Base-by-base conservation (phyloP, 2,329 filamentous ascomycete species). In the Fusarium sp. region DNA sequence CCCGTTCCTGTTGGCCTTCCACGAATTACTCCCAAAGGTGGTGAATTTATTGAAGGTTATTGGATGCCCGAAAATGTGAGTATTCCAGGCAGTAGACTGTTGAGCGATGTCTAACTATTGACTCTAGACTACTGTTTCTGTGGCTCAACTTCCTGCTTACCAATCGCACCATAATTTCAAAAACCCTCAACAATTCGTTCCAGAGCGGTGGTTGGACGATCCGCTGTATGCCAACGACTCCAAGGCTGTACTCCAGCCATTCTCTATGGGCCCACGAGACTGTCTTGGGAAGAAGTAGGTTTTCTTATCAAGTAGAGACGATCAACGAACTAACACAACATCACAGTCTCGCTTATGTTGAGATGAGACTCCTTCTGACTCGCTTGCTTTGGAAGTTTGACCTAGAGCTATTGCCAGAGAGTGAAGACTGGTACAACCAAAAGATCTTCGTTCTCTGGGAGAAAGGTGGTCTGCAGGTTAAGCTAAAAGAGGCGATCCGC, bases 231-330 rank as follows among this genome's bases (percentile, higher is more conserved):
- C 41, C 0, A 62, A 10, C 4, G 60, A 62, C 11, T 31, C 12
- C 4, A 20, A 16, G 8, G 30, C 41, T 2, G 51, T 62, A 0
- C 3, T 62, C 0, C 26, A 45, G 2, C 60, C 60, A 1, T 62
- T 62, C 2, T 62, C 60, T 2, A 33, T 45, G 5, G 60, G 60
- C 3, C 41, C 60, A 0, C 41, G 60, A 13, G 60, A 62, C 2
- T 62, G 60, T 12, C 28, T 62, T 5, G 60, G 60, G 8, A 62
- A 62, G 5, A 62, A 62, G 60, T 62, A 47, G 37, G 59, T 15
- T 6, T 4, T 1, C 0, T 4, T 2, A 0, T 6, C 2, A 12
- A 1, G 0, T 4, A 0, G 2, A 0, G 2, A 1, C 12, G 6
- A 16, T 1, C 1, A 2, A 6, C 4, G 0, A 6, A 5, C 57